Evolutionary conservation across 2,329 filamentous ascomycete genomes (phyloP).

Genomic region (Zalaria sp.): DNA sequence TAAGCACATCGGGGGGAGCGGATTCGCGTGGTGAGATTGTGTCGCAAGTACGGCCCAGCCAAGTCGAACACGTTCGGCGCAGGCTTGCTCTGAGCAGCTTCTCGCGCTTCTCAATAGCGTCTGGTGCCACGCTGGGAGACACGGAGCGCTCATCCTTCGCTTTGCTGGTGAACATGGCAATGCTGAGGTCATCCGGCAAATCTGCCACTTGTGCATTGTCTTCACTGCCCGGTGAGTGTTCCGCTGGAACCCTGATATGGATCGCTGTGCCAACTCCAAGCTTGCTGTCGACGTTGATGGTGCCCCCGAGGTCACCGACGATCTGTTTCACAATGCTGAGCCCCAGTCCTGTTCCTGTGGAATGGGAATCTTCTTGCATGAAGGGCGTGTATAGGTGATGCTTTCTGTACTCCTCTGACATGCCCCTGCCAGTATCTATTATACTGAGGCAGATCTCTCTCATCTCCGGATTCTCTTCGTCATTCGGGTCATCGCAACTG

Average conservation of each 20-base stretch:
- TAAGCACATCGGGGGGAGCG: slow-evolving; percentile 2
- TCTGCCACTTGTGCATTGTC: no score
- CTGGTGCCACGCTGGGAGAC: no score
- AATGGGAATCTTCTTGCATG: slow-evolving; percentile 18
- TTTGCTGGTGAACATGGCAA: no score
- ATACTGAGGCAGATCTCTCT: slow-evolving; percentile 5
- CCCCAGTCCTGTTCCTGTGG: slow-evolving; percentile 20
- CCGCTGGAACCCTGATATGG: no score
- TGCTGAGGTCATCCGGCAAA: no score
- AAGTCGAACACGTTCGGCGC: no score
- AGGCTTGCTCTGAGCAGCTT: no score
- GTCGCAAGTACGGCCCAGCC: no score
- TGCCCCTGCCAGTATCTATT: slow-evolving; percentile 20
- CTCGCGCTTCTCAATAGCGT: no score
- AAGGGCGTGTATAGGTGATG: slow-evolving; percentile 19
- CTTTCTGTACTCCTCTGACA: slow-evolving; percentile 15
- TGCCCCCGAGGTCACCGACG: slow-evolving; percentile 12
- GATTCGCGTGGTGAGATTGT: no score
- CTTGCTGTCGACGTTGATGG: slow-evolving; percentile 15
- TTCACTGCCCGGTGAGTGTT: no score
- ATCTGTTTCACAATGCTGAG: slow-evolving; percentile 19
- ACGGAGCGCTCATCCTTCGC: no score
- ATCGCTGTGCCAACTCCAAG: slow-evolving; percentile 12
- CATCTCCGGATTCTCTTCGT: neutral
- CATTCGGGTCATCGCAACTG: neutral